Conservation (phyloP, 805 yeast genomes). For the Cyberlindnera xylosilytica region DNA sequence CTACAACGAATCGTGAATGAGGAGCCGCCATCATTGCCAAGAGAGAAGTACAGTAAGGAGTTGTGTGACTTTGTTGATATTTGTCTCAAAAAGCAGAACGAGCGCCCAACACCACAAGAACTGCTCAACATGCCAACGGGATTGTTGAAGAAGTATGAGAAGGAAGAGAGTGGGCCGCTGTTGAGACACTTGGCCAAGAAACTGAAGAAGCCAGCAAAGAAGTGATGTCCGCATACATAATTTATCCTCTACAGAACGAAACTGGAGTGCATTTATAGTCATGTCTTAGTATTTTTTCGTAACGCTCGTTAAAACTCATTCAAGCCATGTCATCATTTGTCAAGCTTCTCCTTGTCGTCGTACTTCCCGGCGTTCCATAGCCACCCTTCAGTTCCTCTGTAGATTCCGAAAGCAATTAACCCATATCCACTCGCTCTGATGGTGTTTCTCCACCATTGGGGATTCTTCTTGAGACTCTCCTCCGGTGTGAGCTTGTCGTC, state of each 20-base stretch:
- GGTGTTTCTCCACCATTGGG: conserved; percentile 60
- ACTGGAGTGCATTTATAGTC: not conserved
- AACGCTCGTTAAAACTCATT: too few species aligned
- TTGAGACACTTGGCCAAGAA: conserved; percentile 42
- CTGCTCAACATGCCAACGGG: conserved; percentile 42
- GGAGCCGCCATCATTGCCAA: conserved; percentile 72
- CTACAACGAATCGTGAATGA: conserved; percentile 93
- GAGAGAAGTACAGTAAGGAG: conserved; percentile 35
- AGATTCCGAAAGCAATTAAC: conserved; percentile 54
- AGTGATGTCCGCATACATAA: not conserved
- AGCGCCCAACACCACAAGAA: conserved; percentile 72
- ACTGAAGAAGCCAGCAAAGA: conserved; percentile 14
- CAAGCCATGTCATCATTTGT: too few species aligned
- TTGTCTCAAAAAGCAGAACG: conserved; percentile 67
- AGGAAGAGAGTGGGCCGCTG: conserved; percentile 32
- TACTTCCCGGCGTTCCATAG: conserved; percentile 40
- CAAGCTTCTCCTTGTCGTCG: conserved; percentile 23
- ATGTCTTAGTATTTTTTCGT: too few species aligned
- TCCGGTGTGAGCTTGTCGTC: conserved; percentile 35
- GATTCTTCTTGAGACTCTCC: conserved; percentile 37
- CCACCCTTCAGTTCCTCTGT: conserved; percentile 64
- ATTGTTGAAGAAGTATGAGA: conserved; percentile 31
- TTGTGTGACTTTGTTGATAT: conserved; percentile 68
- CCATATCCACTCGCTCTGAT: conserved; percentile 53
- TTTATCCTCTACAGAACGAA: not conserved